Base-by-base conservation (phyloP, 805 yeast genomes). In the Grigorovia jiainica region DNA sequence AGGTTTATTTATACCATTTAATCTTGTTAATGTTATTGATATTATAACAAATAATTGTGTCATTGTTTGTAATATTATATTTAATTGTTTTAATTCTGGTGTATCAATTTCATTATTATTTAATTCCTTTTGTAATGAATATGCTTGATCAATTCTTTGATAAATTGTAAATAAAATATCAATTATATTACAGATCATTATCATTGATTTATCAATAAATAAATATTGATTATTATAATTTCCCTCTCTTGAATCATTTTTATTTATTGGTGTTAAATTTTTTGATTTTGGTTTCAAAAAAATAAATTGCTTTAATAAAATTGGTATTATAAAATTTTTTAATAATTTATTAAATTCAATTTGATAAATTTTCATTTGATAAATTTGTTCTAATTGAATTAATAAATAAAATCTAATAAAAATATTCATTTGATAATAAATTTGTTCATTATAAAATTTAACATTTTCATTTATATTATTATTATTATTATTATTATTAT, bases 361-460 rank as follows among this genome's bases (percentile, higher is more conserved):
- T 10, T 34, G 39, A 29, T 50, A 49, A 13, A 40, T 42, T 9
- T 39, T 39, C 8, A 18, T 33, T 18, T 53, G 48, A 9, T 43
- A 47, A 17, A 45, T 21, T 11, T 23, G 15, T 35, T 52, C 57
- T 37, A 47, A 52, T 42, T 54, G 57, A 32, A 54, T 42, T 34
- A 54, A 30, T 31, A 52, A 23, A 19, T 50, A 51, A 33, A 45
- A 52, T 20, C 49, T 44, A 23, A 50, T n/a, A 31, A 47, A 48
- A 21, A 54, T 35, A 43, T 47, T 46, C 16, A 50, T 43, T 38
- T 52, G 52, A 24, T 53, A 50, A 37, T 54, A 51, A 24, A 53
- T 45, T 29, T 51, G 40, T 10, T 54, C 46, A 41, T 13, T n/a
- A 17, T 31, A 17, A 20, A 33, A 13, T 7, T 21, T 7, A 4